Base-by-base conservation (phyloP, 768 basidiomycete species). In the Kwoniella sp. region DNA sequence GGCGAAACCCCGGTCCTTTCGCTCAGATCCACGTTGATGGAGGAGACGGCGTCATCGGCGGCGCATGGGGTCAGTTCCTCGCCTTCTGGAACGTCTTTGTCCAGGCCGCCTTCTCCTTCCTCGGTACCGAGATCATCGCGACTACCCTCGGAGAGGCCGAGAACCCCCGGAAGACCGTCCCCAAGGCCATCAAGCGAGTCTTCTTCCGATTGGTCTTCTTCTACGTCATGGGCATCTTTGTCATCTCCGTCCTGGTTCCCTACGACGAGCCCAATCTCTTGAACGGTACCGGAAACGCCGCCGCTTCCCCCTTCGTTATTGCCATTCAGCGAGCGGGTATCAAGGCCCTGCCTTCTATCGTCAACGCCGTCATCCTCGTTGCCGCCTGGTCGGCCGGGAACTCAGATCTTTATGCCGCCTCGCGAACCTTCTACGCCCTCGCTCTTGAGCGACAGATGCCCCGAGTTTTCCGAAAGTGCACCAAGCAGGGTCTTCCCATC, bases 401-500 rank as follows among this genome's bases (percentile, higher is more conserved):
- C 63, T 70, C 72, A 2, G 75, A 76, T 46, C 41, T 76, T 27
- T 76, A 75, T 67, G 73, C 70, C 71, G 75, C 74, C 32, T 78
- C 78, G 32, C 77, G 81, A 49, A 78, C 77, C 8, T 71, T 81
- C 14, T 80, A 80, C 58, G 77, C 76, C 26, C 69, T 80, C 3
- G 78, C 78, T 8, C 66, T 78, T 17, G 79, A 80, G 56, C 76
- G 78, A 27, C 78, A 81, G 63, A 76, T 79, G 10, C 79, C 80
- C 17, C 34, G 40, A 12, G 50, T 74, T 41, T 67, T 76, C 63
- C 53, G 63, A 38, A 50, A 56, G 23, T 65, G 63, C 38, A 75
- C 72, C 41, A 67, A 69, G 60, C 37, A 47, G 8, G 75, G 75
- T 51, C 60, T 74, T 6, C 75, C 75, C 15, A 62, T 71, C 28